Percentiles rank a stretch among this genome's conserved stretches.
Evolutionary conservation across 1,284 basidiomycete genomes (phyloP).

Genomic region (Boletus sp.): DNA sequence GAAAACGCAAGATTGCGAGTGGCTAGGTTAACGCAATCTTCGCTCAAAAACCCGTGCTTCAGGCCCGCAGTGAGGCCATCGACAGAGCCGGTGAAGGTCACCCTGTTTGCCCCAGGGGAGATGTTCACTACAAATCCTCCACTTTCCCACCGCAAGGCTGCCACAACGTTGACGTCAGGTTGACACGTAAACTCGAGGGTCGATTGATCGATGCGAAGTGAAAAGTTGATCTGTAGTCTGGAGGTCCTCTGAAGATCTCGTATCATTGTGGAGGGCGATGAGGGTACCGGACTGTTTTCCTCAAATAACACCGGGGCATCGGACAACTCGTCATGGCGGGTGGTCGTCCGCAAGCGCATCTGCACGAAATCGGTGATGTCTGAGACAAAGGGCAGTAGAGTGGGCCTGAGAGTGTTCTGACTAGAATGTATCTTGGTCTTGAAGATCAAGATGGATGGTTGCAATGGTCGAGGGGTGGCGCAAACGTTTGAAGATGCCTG

Average conservation of each 20-base stretch:
- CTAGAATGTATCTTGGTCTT: slow-evolving; percentile 83
- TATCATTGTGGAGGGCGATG: slow-evolving; percentile 11
- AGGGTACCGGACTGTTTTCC: slow-evolving; percentile 7
- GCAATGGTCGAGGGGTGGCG: slow-evolving; percentile 27
- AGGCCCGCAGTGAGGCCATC: slow-evolving; percentile 75
- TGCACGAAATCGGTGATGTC: slow-evolving; percentile 67
- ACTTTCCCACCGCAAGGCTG: slow-evolving; percentile 84
- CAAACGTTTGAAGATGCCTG: slow-evolving; percentile 47
- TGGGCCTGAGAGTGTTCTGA: slow-evolving; percentile 76
- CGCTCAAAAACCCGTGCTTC: slow-evolving; percentile 77
- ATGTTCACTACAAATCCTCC: slow-evolving; percentile 83
- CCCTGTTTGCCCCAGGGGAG: slow-evolving; percentile 63
- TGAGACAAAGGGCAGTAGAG: slow-evolving; percentile 78
- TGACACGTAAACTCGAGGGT: slow-evolving; percentile 80
- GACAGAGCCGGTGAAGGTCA: slow-evolving; percentile 74
- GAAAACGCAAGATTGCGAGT: slow-evolving; percentile 75
- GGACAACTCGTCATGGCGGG: slow-evolving; percentile 9
- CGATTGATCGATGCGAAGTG: slow-evolving; percentile 85
- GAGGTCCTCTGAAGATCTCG: slow-evolving; percentile 31
- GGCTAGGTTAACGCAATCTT: slow-evolving; percentile 72
- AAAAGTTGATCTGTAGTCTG: slow-evolving; percentile 72
- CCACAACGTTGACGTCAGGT: slow-evolving; percentile 85
- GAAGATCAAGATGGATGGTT: slow-evolving; percentile 63
- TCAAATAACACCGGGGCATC: not conserved
- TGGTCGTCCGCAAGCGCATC: slow-evolving; percentile 50